A percentile compares a stretch with the other conserved stretches of the same genome.
Conservation (phyloP, 441 rosid genomes). For the Dalechampia spathulata region DNA sequence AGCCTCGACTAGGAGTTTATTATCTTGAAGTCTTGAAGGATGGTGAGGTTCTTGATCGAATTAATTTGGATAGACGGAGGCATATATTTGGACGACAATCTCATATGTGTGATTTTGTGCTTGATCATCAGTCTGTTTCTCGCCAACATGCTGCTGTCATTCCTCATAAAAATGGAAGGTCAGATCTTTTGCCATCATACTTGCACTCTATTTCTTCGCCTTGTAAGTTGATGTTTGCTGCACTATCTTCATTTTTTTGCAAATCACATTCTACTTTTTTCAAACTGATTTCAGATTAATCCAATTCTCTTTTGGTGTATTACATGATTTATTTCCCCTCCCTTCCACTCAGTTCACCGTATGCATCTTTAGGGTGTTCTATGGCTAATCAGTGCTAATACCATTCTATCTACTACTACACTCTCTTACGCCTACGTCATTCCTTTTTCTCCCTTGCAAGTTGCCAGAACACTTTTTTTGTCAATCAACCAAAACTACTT, state of each 20-base stretch:
- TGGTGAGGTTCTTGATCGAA: conserved; percentile 72
- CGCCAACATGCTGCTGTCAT: conserved; percentile 97
- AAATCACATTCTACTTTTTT: background rate
- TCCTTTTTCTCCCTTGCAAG: background rate
- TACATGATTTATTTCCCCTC: background rate
- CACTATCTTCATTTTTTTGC: background rate
- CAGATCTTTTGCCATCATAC: conserved; percentile 11
- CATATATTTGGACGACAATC: conserved; percentile 85
- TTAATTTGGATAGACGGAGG: conserved; percentile 64
- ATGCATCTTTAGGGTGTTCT: background rate
- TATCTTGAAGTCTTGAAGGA: conserved; percentile 88
- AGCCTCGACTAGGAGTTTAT: conserved; percentile 79
- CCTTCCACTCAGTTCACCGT: too few relatives aligned
- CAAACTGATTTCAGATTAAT: background rate
- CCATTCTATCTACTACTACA: background rate
- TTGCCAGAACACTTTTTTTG: too few relatives aligned
- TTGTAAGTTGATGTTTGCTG: background rate
- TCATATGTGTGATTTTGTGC: conserved; percentile 84
- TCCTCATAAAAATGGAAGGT: conserved; percentile 96
- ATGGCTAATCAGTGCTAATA: background rate
- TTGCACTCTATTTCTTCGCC: background rate
- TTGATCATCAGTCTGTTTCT: conserved; percentile 93
- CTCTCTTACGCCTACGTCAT: background rate
- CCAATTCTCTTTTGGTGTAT: background rate
- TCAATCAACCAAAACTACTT: too few relatives aligned